phyloP scores from a whole-genome alignment of 2,329 filamentous ascomycete species.

The Colletotrichum lini region DNA sequence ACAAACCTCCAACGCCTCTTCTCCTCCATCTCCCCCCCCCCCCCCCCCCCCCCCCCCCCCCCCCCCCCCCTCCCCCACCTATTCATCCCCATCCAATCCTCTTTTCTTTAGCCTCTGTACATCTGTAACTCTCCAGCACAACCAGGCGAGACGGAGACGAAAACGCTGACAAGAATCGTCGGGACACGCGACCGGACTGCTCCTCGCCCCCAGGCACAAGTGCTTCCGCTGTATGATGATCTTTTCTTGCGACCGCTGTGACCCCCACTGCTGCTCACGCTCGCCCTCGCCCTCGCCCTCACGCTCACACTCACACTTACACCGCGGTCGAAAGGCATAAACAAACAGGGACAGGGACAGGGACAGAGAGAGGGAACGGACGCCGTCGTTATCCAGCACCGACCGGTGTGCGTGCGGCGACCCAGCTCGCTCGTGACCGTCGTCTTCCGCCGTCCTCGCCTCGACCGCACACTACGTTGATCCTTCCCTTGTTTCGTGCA shows the following conservation, averaged over 20 bases:
- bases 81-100: conserved; percentile 4
- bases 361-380: conserved; percentile 21
- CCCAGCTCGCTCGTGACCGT: conserved; percentile 29
- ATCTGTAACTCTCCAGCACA: background rate
- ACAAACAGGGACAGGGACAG: conserved; percentile 39
- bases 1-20: conserved; percentile 34
- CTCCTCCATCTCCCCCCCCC: conserved; percentile 1
- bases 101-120: conserved; percentile 4
- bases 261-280: conserved; percentile 21
- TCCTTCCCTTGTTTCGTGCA: conserved; percentile 46
- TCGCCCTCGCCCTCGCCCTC: background rate
- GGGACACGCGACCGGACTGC: conserved; percentile 28
- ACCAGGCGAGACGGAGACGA: conserved; percentile 12
- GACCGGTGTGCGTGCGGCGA: conserved; percentile 33
- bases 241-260: conserved; percentile 27
- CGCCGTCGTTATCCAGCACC: conserved; percentile 28
- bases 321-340: conserved; percentile 37
- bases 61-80: background rate
- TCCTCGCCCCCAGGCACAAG: conserved; percentile 10
- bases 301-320: conserved; percentile 30
- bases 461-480: conserved; percentile 44
- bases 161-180: background rate
- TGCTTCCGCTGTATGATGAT: conserved; percentile 18
- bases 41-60: background rate
- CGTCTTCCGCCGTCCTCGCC: conserved; percentile 29